Evolutionary conservation across 2,329 filamentous ascomycete species (phyloP), one percentile per base, ranked within the genome.

Genomic region (Pochonia chlamydosporia): DNA sequence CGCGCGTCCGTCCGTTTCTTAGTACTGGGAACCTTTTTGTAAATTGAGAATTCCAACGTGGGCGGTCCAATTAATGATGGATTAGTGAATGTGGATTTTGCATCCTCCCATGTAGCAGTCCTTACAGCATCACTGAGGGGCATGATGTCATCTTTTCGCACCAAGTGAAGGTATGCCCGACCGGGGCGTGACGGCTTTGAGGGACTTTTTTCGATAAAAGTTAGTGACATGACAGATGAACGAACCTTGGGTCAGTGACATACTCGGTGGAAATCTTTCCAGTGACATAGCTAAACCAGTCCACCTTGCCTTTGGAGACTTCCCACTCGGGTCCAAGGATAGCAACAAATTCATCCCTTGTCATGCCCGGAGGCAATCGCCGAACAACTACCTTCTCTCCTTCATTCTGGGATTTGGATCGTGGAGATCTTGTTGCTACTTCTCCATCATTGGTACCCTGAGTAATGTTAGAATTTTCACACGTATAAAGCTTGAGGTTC

Each of bases 341-440:
- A 13, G 71, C 66, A 57, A 83, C 74, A 53, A 95, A 92, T 59
- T 99, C 93, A 1, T 76, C 67, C 59, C 88, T 79, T 0, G 87
- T 95, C 63, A 99, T 75, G 8, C 86, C 89, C 1, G 93, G 91
- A 9, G 93, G 89, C 4, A 99, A 78, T 48, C 92, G 81, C 44
- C 95, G 83, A 46, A 96, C 75, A 21, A 95, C 75, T 11, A 96
- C 76, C 72, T 97, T 97, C 59, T 95, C 78, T 49, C 88, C 86
- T 48, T 67, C 63, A 54, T 62, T 64, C 13, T 64, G 62, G 40
- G 61, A 31, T 49, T 61, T 68, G 8, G 61, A 47, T 47, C 56
- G 65, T 31, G 60, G 44, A 2, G 61, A 50, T 47, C 61, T 66
- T 14, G 62, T 48, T n/a, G 55, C 40, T 10, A 31, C 45, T 7